Evolutionary conservation across 2,329 filamentous ascomycete genomes (phyloP).

Genomic region (Spiromastix sp.): DNA sequence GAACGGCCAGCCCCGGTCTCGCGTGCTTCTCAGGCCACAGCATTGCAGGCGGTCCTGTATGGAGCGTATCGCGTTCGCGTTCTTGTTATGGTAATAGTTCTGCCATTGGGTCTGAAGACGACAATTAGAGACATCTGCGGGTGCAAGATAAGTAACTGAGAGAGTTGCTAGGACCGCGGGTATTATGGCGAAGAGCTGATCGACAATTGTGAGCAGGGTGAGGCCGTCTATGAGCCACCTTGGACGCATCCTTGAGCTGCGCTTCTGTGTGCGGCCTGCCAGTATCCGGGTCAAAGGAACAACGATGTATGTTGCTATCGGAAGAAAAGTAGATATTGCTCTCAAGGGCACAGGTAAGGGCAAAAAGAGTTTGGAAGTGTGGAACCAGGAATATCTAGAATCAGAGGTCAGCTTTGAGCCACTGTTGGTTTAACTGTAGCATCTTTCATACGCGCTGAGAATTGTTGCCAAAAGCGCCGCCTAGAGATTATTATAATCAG

Average conservation of each 20-base stretch:
- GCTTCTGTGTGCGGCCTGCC: background rate
- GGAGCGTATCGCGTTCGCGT: constrained; percentile 7
- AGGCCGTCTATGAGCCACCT: background rate
- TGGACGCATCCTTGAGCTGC: background rate
- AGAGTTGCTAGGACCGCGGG: constrained; percentile 6
- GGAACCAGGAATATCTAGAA: constrained; percentile 7
- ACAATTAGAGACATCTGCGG: constrained; percentile 6
- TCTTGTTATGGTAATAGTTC: constrained; percentile 6
- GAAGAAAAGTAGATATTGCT: constrained; percentile 5
- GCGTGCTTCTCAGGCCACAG: constrained; percentile 8
- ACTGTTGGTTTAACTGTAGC: background rate
- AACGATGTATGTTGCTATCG: constrained; percentile 1
- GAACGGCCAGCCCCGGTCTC: constrained; percentile 9
- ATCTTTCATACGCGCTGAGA: constrained; percentile 3
- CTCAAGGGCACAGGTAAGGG: constrained; percentile 3
- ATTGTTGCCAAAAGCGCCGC: constrained; percentile 3
- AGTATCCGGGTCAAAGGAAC: constrained; percentile 1
- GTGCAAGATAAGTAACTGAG: constrained; percentile 6
- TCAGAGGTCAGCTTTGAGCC: background rate
- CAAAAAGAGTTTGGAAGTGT: constrained; percentile 5
- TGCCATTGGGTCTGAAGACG: constrained; percentile 10
- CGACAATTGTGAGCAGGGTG: constrained; percentile 2
- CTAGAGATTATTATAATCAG: background rate
- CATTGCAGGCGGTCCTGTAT: constrained; percentile 9
- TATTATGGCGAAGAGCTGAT: constrained; percentile 3